Percentiles rank a stretch among this genome's conserved stretches.
phyloP scores from a whole-genome alignment of 2,329 filamentous ascomycete genomes.

The Aureobasidium sp. region DNA sequence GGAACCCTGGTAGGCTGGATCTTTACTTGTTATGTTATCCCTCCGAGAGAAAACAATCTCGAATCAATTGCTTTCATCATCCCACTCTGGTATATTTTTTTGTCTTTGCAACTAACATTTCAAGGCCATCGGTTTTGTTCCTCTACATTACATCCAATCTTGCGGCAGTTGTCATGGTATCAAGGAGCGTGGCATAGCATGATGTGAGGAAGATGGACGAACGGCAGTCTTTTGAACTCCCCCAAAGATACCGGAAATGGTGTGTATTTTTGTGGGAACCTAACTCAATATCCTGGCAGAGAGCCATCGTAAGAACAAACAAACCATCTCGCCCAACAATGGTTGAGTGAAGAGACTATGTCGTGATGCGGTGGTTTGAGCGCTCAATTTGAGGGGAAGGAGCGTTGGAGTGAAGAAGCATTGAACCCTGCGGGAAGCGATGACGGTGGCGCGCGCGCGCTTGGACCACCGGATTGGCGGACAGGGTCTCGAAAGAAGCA shows the following conservation, averaged over 20 bases:
- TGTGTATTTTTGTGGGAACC: background rate
- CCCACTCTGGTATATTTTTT: too few species aligned
- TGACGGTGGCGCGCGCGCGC: background rate
- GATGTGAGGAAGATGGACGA: background rate
- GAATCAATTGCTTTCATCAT: background rate
- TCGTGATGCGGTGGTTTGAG: background rate
- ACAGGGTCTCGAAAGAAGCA: slow-evolving; percentile 2
- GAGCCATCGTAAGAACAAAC: background rate
- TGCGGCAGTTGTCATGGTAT: background rate
- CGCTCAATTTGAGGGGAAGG: background rate
- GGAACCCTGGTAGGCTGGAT: background rate
- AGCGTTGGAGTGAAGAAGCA: background rate
- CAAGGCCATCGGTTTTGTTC: background rate
- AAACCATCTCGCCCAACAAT: background rate
- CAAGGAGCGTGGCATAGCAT: too few species aligned
- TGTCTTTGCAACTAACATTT: too few species aligned
- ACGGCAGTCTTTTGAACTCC: background rate
- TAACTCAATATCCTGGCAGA: background rate
- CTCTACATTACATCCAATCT: background rate
- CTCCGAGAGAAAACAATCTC: background rate
- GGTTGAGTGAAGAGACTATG: background rate
- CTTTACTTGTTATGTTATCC: background rate
- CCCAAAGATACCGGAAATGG: too few species aligned
- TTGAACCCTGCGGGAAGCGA: background rate
- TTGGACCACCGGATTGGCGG: background rate